Conservation (phyloP, 2,329 filamentous ascomycete species). For the Tetracladium maxilliforme region DNA sequence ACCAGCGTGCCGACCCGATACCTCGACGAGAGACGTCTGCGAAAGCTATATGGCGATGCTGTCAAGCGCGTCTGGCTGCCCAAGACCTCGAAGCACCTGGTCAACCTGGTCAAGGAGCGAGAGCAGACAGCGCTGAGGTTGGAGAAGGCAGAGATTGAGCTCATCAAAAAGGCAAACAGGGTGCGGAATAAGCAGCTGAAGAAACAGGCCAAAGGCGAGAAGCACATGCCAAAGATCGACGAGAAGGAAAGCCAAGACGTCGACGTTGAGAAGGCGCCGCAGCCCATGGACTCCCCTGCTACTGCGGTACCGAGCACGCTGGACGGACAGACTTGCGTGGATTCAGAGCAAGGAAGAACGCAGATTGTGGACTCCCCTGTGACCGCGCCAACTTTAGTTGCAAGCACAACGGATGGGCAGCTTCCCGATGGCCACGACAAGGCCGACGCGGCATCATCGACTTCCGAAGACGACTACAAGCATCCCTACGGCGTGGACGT, state of each 20-base stretch:
- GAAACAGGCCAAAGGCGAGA: too few relatives aligned
- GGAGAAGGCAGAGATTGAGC: constrained; percentile 47
- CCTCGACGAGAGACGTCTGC: constrained; percentile 39
- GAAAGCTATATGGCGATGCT: constrained; percentile 42
- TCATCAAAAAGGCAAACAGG: constrained; percentile 42
- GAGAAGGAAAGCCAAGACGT: not conserved
- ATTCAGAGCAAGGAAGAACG: too few relatives aligned
- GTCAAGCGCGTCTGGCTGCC: constrained; percentile 51
- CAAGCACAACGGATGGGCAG: too few relatives aligned
- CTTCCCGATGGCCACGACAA: too few relatives aligned
- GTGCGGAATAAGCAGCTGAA: constrained; percentile 37
- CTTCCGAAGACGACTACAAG: too few relatives aligned
- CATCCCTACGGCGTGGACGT: constrained; percentile 6
- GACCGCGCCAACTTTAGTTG: too few relatives aligned
- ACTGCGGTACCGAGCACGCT: too few relatives aligned
- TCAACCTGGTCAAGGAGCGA: constrained; percentile 43
- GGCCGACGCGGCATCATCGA: too few relatives aligned
- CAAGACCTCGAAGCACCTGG: constrained; percentile 40
- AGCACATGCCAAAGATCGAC: constrained; percentile 1
- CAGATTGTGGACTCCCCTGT: too few relatives aligned
- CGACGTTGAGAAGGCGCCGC: too few relatives aligned
- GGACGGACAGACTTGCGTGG: too few relatives aligned
- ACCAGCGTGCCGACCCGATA: constrained; percentile 48
- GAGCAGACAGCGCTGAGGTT: constrained; percentile 44
- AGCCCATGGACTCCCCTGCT: too few relatives aligned